A percentile compares a stretch with the other conserved stretches of the same genome.
Evolutionary conservation across 202 grass and related monocot species (phyloP).

Genomic region (Hordeum pubiflorum): DNA sequence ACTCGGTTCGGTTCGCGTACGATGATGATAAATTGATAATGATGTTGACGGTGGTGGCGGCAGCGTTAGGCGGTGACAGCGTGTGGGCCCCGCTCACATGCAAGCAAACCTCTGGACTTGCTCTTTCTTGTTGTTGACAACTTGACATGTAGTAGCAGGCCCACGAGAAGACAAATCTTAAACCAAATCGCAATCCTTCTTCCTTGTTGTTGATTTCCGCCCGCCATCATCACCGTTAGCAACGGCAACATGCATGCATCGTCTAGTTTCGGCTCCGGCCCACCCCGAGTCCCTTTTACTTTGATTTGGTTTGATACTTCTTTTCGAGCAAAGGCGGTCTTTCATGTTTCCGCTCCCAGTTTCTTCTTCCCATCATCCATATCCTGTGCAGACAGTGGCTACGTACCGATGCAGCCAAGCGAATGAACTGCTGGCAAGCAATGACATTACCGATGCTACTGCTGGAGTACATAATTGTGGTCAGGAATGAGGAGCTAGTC

Average conservation of each 20-base stretch:
- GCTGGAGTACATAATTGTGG: background rate
- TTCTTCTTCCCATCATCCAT: background rate
- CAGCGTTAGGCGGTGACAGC: background rate
- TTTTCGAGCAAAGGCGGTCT: too few species aligned
- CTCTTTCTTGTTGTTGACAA: background rate
- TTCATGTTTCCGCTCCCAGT: too few species aligned
- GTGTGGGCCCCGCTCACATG: background rate
- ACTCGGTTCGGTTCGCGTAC: background rate
- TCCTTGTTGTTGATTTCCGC: slow-evolving; percentile 8
- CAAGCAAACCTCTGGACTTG: background rate
- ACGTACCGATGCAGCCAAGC: background rate
- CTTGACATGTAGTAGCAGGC: background rate
- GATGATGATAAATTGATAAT: background rate
- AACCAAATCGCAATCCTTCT: background rate
- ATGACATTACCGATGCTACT: background rate
- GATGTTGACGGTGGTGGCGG: background rate
- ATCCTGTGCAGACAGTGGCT: background rate
- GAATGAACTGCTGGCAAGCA: background rate
- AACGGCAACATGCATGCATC: background rate
- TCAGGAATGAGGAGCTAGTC: background rate
- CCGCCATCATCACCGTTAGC: background rate
- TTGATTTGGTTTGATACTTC: too few species aligned
- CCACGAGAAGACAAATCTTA: background rate
- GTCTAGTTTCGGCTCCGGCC: background rate
- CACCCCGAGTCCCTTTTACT: background rate